Evolutionary conservation across 106 monocot species (phyloP), one percentile per base, ranked within the genome.

Genomic region (Iris macrosiphon): DNA sequence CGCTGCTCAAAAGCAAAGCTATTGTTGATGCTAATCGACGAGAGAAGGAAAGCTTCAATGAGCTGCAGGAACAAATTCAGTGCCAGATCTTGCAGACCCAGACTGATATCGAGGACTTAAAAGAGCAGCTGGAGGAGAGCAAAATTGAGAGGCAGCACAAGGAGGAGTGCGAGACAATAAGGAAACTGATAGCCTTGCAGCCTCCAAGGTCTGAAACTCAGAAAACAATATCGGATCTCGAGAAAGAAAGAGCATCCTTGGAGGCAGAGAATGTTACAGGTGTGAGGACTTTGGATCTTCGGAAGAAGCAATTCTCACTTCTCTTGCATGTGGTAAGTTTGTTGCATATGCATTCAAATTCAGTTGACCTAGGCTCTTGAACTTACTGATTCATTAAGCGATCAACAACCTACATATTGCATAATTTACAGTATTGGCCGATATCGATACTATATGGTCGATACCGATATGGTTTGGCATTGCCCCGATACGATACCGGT

Each of bases 121-220:
- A 87, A 71, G 78, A 78, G 49, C 81, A 78, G 30, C 64, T 87
- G 23, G 78, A 87, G 74, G 62, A 70, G 71, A 83, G 87, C 73
- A 79, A 83, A 67, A 73, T 98, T 22, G 90, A 98, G 73, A 82
- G 90, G 75, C 82, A 79, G 66, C 82, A 91, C 66, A 91, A 87
- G 74, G 96, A 98, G 67, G 90, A 98, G 60, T 98, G 96, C 30
- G 90, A 98, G 70, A 80, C 90, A 2, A 78, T 98, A 7, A 69
- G 96, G 53, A 85, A 63, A 31, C 38, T 90, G 74, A 83, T 90
- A 63, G 85, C 90, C 9, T 53, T 63, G 66, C 90, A 90, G 69
- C 96, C 90, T 29, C 86, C 96, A 20, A 77, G 96, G 45, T 83
- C 82, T 12, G 90, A 77, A 54, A 98, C 96, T 3, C 84, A 87